Percentiles rank a stretch among this genome's conserved stretches.
Evolutionary conservation across 495 filamentous ascomycete genomes (phyloP).

Genomic region (Mycothermus thermophilus): DNA sequence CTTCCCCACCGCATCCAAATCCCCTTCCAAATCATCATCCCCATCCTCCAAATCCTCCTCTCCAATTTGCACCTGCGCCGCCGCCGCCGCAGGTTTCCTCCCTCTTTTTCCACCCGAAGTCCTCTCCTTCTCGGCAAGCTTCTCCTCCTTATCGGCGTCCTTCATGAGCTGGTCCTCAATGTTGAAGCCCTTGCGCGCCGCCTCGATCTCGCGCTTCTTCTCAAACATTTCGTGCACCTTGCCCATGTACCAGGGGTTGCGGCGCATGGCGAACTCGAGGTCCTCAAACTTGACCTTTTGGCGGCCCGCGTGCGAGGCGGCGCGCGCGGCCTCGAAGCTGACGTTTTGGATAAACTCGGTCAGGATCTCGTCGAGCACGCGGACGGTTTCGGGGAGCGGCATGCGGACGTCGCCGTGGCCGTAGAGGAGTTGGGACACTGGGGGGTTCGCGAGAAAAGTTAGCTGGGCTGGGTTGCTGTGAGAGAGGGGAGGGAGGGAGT

Average conservation of each 20-base stretch:
- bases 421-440: conserved; percentile 70
- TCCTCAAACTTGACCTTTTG: conserved; percentile 98
- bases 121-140: conserved; percentile 11
- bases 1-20: conserved; percentile 15
- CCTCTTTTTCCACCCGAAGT: neutral
- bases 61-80: conserved; percentile 6
- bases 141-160: conserved; percentile 29
- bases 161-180: conserved; percentile 31
- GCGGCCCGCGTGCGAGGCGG: conserved; percentile 66
- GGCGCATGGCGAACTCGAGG: conserved; percentile 81
- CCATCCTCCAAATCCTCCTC: conserved; percentile 24
- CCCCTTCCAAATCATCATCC: conserved; percentile 22
- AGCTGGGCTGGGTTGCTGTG: neutral
- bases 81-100: conserved; percentile 1
- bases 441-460: neutral
- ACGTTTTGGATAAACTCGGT: conserved; percentile 83
- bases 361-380: conserved; percentile 82
- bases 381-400: conserved; percentile 69
- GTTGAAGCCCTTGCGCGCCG: conserved; percentile 53
- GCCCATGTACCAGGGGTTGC: conserved; percentile 72
- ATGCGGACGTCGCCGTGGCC: conserved; percentile 64
- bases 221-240: conserved; percentile 77
- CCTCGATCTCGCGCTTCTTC: conserved; percentile 66
- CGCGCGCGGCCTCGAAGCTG: conserved; percentile 73
- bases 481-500: neutral